A percentile compares a stretch with the other conserved stretches of the same genome.
These are phyloP conservation scores for Aspergillus sp. DNA, from an alignment of 2,329 filamentous ascomycete genomes.

Conservation along the genomic window DNA sequence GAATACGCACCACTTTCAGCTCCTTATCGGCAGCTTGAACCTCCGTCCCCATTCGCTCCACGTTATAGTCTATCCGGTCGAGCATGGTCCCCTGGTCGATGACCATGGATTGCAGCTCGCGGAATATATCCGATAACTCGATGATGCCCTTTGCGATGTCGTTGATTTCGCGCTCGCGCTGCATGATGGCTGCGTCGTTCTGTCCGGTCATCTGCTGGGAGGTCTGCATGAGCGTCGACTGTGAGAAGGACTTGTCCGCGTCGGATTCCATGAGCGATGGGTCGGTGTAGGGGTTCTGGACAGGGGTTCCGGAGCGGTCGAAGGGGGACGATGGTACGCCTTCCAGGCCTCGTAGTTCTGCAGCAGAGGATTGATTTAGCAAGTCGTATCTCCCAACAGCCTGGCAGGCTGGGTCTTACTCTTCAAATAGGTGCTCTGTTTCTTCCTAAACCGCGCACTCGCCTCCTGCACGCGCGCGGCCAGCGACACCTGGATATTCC, in stretches of 20 bases:
- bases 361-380: conserved; percentile 6
- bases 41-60: conserved; percentile 87
- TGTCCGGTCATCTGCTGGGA: conserved; percentile 47
- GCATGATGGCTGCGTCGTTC: conserved; percentile 76
- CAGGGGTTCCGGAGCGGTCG: conserved; percentile 41
- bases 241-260: conserved; percentile 83
- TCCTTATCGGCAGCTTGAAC: conserved; percentile 91
- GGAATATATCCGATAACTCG: conserved; percentile 90
- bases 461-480: conserved; percentile 83
- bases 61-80: conserved; percentile 95
- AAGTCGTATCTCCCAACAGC: background rate
- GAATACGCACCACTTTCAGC: conserved; percentile 56
- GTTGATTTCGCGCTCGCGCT: conserved; percentile 92
- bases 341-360: conserved; percentile 66
- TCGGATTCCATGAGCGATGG: conserved; percentile 89
- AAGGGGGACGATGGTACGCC: conserved; percentile 49
- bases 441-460: conserved; percentile 88
- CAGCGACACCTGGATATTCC: conserved; percentile 87
- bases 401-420: conserved; percentile 45
- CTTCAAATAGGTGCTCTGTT: conserved; percentile 91
- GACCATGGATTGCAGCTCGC: conserved; percentile 91
- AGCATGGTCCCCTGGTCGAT: conserved; percentile 86
- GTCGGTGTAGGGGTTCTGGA: conserved; percentile 62
- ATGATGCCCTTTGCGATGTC: conserved; percentile 98
- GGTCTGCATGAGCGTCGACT: conserved; percentile 76